Conservation (phyloP, 371 early-diverging fungal species). For the Actinomortierella wolfii region DNA sequence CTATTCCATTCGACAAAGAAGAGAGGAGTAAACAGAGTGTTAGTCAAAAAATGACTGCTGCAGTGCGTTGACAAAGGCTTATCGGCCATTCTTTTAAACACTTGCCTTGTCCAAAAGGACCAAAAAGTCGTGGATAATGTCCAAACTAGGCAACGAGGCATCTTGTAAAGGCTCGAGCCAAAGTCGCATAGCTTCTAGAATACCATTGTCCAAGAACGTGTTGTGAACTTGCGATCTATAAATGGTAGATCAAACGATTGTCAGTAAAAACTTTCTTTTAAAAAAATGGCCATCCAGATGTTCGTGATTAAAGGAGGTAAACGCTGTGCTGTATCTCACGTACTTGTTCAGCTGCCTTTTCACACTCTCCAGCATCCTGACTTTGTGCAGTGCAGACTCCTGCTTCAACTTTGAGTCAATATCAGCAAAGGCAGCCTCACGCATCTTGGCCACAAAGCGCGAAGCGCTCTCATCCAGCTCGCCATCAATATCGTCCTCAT, state of each 20-base stretch:
- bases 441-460: constrained; percentile 79
- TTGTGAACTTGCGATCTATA: constrained; percentile 65
- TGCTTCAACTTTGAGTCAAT: constrained; percentile 73
- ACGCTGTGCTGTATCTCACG: constrained; percentile 11
- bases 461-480: constrained; percentile 71
- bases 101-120: constrained; percentile 71
- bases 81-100: constrained; percentile 67
- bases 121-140: constrained; percentile 89
- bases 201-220: constrained; percentile 83
- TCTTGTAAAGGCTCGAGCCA: constrained; percentile 99
- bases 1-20: constrained; percentile 24
- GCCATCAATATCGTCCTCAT: constrained; percentile 66
- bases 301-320: neutral
- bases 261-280: neutral
- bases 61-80: too few species aligned
- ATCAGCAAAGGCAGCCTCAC: constrained; percentile 79
- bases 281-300: neutral
- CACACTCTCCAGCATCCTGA: constrained; percentile 80
- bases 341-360: constrained; percentile 73
- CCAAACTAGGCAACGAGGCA: constrained; percentile 91
- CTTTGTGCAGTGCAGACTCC: constrained; percentile 83
- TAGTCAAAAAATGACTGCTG: neutral
- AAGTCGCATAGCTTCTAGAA: constrained; percentile 83
- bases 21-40: neutral
- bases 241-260: neutral